phyloP scores from a whole-genome alignment of 2,329 filamentous ascomycete species.

The Fusarium nanum region DNA sequence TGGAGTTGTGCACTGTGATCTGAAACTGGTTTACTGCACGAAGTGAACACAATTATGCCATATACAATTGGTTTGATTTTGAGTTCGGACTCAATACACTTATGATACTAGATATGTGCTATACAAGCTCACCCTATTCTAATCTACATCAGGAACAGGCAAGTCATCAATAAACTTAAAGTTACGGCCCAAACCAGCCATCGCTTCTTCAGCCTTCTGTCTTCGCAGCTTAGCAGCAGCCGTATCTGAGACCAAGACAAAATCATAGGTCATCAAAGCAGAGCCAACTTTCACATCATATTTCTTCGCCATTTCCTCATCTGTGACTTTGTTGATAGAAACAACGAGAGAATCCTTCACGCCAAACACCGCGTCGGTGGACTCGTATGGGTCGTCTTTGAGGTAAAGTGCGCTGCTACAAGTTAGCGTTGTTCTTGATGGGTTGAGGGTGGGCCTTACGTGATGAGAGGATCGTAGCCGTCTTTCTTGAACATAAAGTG shows the following conservation, averaged over 20 bases:
- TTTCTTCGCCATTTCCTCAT: constrained; percentile 7
- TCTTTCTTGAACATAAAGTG: constrained; percentile 83
- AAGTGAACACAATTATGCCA: fast-evolving
- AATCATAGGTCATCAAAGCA: constrained; percentile 20
- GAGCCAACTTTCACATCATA: constrained; percentile 8
- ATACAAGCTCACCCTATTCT: fast-evolving
- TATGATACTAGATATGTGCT: not conserved
- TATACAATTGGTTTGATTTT: not conserved
- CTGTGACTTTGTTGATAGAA: not conserved
- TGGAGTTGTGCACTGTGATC: not conserved
- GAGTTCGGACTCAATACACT: fast-evolving
- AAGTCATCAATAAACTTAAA: constrained; percentile 22
- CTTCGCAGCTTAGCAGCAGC: constrained; percentile 15
- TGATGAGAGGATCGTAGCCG: constrained; percentile 28
- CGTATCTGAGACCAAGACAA: constrained; percentile 18
- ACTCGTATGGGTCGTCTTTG: constrained; percentile 22
- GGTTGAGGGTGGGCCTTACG: not conserved
- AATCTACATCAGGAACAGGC: constrained; percentile 22
- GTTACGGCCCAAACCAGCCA: constrained; percentile 10
- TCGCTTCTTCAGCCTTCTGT: constrained; percentile 22
- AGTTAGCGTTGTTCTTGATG: too few species aligned
- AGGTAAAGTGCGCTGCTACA: constrained; percentile 28
- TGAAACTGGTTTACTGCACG: fast-evolving
- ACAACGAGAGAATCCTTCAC: constrained; percentile 29
- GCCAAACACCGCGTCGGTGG: constrained; percentile 26